Conservation (phyloP, 306 rosid species). For the Crotalaria pallida region DNA sequence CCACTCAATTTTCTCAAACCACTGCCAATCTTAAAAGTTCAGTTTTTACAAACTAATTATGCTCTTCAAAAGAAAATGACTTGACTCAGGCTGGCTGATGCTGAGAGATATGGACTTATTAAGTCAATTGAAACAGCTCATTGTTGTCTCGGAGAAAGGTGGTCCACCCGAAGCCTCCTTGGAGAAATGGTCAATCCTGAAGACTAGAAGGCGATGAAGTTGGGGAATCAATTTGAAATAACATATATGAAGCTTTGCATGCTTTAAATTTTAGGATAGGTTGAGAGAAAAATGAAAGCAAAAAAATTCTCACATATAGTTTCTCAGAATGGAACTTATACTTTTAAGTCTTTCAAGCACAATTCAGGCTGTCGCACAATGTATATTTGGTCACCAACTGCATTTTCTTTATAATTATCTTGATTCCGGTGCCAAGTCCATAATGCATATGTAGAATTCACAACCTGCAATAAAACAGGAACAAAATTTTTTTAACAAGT, state of each 20-base stretch:
- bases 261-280: background rate
- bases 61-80: background rate
- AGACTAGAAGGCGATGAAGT: background rate
- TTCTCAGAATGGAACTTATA: constrained; percentile 18
- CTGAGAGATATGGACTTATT: background rate
- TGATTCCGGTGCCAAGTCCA: constrained; percentile 97
- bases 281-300: background rate
- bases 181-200: background rate
- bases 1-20: background rate
- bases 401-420: constrained; percentile 55
- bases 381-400: constrained; percentile 72
- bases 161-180: background rate
- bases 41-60: background rate
- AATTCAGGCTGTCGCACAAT: constrained; percentile 67
- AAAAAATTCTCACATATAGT: constrained; percentile 1
- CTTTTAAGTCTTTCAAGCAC: constrained; percentile 48
- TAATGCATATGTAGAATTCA: constrained; percentile 73
- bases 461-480: constrained; percentile 41
- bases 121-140: background rate
- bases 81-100: background rate
- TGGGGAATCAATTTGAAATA: background rate
- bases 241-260: background rate
- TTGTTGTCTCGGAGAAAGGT: background rate
- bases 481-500: background rate
- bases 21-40: background rate